Base-by-base conservation (phyloP, 495 filamentous ascomycete genomes). In the Aspergillus cristatus region DNA sequence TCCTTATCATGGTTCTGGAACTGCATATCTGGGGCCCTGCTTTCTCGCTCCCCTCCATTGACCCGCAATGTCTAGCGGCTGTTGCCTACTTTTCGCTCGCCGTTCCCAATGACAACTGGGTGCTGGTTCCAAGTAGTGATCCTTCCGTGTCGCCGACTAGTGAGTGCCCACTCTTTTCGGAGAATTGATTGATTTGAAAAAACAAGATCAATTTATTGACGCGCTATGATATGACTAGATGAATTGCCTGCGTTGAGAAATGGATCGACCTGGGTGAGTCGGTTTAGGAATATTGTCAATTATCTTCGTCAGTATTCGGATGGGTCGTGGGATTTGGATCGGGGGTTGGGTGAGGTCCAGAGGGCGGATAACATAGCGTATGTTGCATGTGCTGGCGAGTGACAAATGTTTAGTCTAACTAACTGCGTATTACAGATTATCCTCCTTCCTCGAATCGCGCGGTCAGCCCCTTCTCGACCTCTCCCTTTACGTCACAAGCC, bases 1-100 rank as follows among this genome's bases (percentile, higher is more conserved):
- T 29, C n/a, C n/a, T n/a, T n/a, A n/a, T 24, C 20, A 80, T 78
- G 74, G 62, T 78, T 43, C 66, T 94, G 11, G 78, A 89, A 70
- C 75, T 97, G 28, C 84, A 94, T 57, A 74, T 95, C 45, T 95
- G 86, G 85, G 89, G 91, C 28, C 84, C 87, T 22, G 88, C 82
- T 25, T 93, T 93, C 58, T 71, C 70, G 18, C 74, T 96, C 28
- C 83, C 90, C 7, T 96, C 90, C 35, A 81, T 96, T 42, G 89
- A 95, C 41, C 70, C 91, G 35, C 84, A 93, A 71, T 96, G 83
- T 46, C 73, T 89, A 30, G 82, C 84, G 11, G 66, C 79, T 28
- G 78, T 90, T 39, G 73, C 84, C 26, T 89, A 82, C 51, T 67
- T 87, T 24, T 68, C 73, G 8, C 58, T 75, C 39, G 62, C 67